Evolutionary conservation across 129 eudicot genomes (phyloP).

Genomic region (Flaveria robusta): DNA sequence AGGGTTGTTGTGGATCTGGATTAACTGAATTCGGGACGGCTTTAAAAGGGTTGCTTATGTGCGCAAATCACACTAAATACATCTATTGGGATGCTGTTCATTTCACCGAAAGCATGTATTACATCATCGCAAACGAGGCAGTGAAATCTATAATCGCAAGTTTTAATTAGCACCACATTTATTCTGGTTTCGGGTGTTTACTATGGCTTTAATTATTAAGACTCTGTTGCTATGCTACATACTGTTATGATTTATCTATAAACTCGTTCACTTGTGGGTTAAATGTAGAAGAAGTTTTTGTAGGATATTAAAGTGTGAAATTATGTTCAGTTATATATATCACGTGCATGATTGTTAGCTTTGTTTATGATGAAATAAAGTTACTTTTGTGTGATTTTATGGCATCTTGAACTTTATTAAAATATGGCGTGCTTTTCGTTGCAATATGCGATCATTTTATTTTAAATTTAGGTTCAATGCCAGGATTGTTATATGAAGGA

Average conservation of each 20-base stretch:
- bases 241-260: neutral
- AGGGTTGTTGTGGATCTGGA: slow-evolving; percentile 68
- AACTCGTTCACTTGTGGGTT: neutral
- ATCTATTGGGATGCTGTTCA: slow-evolving; percentile 77
- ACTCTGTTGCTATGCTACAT: neutral
- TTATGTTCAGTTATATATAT: neutral
- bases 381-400: neutral
- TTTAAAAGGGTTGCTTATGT: slow-evolving; percentile 46
- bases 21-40: slow-evolving; percentile 45
- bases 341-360: neutral
- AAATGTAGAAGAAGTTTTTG: neutral
- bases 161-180: slow-evolving; percentile 4
- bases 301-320: neutral
- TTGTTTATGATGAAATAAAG: slow-evolving; percentile 1
- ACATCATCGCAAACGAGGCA: slow-evolving; percentile 50
- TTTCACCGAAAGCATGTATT: slow-evolving; percentile 53
- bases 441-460: neutral
- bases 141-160: slow-evolving; percentile 26
- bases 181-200: neutral
- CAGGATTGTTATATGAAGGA: no score
- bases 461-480: no score
- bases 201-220: neutral
- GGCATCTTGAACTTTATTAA: neutral
- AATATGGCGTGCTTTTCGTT: neutral
- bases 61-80: slow-evolving; percentile 47